These are phyloP conservation scores for Fistulinella prunicolor DNA, from an alignment of 768 basidiomycete genomes.

Conservation along the genomic window DNA sequence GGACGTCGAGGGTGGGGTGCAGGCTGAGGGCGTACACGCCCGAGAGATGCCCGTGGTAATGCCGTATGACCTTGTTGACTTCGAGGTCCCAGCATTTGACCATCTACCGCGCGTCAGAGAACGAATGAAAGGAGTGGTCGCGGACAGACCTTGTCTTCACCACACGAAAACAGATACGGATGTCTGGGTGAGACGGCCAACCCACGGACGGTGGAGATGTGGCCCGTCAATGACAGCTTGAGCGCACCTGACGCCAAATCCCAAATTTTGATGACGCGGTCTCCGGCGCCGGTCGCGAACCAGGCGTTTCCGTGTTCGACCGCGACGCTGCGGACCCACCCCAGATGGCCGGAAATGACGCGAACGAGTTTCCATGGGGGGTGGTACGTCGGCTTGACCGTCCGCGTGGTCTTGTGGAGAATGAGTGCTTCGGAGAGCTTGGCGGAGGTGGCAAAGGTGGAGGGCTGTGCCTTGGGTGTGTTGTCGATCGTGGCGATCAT, in stretches of 20 bases:
- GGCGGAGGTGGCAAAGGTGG: conserved; percentile 62
- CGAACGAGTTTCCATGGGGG: conserved; percentile 94
- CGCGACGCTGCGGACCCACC: conserved; percentile 95
- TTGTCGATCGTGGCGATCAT: conserved; percentile 77
- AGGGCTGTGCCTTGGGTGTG: conserved; percentile 61
- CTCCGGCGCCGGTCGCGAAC: conserved; percentile 98
- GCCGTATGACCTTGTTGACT: conserved; percentile 97
- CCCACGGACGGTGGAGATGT: conserved; percentile 95
- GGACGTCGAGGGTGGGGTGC: conserved; percentile 93
- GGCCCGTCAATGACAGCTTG: conserved; percentile 94
- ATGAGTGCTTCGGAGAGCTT: conserved; percentile 87
- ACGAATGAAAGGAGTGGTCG: not conserved
- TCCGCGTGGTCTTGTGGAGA: conserved; percentile 90
- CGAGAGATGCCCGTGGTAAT: conserved; percentile 97
- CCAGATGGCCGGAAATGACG: conserved; percentile 96
- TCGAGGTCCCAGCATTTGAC: conserved; percentile 99
- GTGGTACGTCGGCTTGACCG: conserved; percentile 94
- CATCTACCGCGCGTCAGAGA: conserved; percentile 57
- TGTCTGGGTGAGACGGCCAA: conserved; percentile 89
- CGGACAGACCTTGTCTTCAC: conserved; percentile 86
- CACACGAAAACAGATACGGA: conserved; percentile 96
- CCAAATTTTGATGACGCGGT: conserved; percentile 99
- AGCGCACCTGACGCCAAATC: conserved; percentile 96
- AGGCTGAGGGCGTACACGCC: conserved; percentile 93
- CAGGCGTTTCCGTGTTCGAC: conserved; percentile 98